Conservation (phyloP, 2,329 filamentous ascomycete species). For the Zymoseptoria tritici region DNA sequence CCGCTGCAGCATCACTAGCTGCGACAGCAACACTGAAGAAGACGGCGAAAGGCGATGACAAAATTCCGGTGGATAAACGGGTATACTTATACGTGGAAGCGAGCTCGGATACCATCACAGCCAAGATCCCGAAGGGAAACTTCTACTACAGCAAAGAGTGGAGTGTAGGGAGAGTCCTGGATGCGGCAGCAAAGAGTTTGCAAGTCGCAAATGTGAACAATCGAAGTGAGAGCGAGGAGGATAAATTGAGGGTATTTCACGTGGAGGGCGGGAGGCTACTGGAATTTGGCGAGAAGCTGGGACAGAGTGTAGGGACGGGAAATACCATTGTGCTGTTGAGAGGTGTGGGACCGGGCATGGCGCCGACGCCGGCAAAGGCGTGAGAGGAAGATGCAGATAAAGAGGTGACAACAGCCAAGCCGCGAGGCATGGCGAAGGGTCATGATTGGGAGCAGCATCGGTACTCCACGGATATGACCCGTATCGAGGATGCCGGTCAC, state of each 20-base stretch:
- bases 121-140: conserved; percentile 63
- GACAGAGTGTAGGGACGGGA: conserved; percentile 62
- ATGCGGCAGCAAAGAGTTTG: conserved; percentile 66
- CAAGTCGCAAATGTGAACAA: conserved; percentile 84
- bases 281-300: conserved; percentile 82
- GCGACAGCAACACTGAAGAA: conserved; percentile 75
- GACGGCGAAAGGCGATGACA: conserved; percentile 81
- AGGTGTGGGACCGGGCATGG: conserved; percentile 63
- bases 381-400: conserved; percentile 3
- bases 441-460: no score
- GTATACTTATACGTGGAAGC: conserved; percentile 88
- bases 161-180: conserved; percentile 78
- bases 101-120: conserved; percentile 73
- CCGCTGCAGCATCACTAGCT: conserved; percentile 56
- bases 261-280: conserved; percentile 81
- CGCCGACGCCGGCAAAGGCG: conserved; percentile 22
- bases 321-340: conserved; percentile 85
- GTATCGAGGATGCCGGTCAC: no score
- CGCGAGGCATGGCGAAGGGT: not conserved
- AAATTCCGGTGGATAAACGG: conserved; percentile 72
- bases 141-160: conserved; percentile 58
- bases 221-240: conserved; percentile 64
- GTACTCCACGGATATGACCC: no score
- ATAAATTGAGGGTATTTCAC: conserved; percentile 81
- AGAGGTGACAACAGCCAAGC: not conserved